Evolutionary conservation across 78 protist genomes (phyloP).

Genomic region (Dictyostelium citrinum): DNA sequence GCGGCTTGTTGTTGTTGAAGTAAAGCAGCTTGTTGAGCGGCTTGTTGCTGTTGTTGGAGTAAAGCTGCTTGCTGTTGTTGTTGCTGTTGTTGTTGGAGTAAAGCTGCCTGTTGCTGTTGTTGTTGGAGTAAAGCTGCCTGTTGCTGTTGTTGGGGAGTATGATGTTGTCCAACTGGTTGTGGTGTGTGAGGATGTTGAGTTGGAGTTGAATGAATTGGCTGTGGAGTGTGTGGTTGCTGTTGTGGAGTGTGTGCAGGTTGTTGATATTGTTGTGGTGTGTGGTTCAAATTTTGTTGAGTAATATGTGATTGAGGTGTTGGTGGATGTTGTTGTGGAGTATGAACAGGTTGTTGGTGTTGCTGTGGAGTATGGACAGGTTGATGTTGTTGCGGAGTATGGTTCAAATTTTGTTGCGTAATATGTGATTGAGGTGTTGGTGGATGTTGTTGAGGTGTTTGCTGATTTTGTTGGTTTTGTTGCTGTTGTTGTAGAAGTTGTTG

Average conservation of each 20-base stretch:
- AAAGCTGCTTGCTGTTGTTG: background rate
- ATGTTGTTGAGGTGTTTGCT: background rate
- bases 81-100: background rate
- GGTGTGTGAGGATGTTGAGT: background rate
- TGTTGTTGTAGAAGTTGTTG: too few relatives aligned
- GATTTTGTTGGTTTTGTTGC: background rate
- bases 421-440: background rate
- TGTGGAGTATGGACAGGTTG: background rate
- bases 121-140: background rate
- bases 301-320: background rate
- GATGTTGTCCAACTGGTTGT: background rate
- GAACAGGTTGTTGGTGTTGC: background rate
- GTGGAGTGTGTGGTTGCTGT: background rate
- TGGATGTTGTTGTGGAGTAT: background rate
- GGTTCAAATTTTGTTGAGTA: too few relatives aligned
- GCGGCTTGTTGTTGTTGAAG: background rate
- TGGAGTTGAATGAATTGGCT: background rate
- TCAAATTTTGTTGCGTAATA: background rate
- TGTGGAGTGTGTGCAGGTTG: background rate
- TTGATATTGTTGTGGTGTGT: background rate
- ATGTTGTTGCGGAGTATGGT: background rate
- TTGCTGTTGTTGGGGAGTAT: background rate
- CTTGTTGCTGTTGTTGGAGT: background rate
- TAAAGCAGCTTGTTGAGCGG: background rate
- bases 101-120: background rate